Base-by-base conservation (phyloP, 352 stramenopile genomes). In the Pythium plurisporium region DNA sequence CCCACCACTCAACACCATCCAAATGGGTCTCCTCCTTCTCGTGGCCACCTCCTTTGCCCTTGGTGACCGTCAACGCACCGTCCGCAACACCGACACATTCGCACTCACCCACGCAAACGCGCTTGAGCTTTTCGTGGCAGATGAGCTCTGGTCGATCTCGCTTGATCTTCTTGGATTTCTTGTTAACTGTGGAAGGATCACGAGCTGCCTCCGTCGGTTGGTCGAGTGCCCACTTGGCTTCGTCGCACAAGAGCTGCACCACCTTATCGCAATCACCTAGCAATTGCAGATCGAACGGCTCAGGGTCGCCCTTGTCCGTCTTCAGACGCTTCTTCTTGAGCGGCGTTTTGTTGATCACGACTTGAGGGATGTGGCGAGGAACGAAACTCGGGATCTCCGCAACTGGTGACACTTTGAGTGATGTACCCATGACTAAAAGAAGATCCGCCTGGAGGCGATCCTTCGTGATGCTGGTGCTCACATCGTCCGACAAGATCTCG, bases 371-470 rank as follows among this genome's bases (percentile, higher is more conserved):
- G 45, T 92, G 74, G 1, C 70, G 61, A 2, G 85, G 79, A 30
- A 96, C 65, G 53, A 89, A 94, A n/a, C 82, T 82, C 6, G 85
- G 84, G 40, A 97, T 91, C 55, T 90, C 80, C n/a, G 92, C 89
- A 19, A 99, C 91, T 4, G 97, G 96, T 33, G 86, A 86, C 27
- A 99, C 97, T 52, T 96, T 96, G 3, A 99, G 76, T 8, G 91
- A 98, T 22, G 97, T 99, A 47, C 97, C 97, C 62, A 99, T 98
- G 20, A 99, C 95, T 36, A 99, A 87, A 29, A 99, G 69, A 22
- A 98, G 70, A 74, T 99, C 96, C 0, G 87, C 93, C 36, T 89
- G 81, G 20, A 90, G 40, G 2, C 76, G 73, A 43, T 90, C 79
- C 44, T 86, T 84, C 3, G 77, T 85, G 55, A 90, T 79, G 25